These are phyloP conservation scores for Euphorbia pulcherrima DNA, from an alignment of 345 rosid species.

Conservation along the genomic window DNA sequence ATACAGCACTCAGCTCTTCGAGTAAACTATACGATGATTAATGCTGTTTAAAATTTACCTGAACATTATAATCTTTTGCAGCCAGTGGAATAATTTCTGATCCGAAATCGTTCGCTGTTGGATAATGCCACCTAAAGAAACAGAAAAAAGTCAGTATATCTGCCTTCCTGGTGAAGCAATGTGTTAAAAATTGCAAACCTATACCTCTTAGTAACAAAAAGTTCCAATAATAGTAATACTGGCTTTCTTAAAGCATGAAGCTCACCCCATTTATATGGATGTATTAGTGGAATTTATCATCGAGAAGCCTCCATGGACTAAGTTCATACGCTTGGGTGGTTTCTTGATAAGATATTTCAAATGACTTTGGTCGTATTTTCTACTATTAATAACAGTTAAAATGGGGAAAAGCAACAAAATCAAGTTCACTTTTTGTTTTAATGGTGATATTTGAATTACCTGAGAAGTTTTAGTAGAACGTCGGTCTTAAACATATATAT, in stretches of 20 bases:
- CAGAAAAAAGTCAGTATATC: not conserved
- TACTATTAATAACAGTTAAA: not conserved
- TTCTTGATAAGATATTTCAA: not conserved
- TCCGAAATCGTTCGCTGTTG: conserved; percentile 77
- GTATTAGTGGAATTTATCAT: not conserved
- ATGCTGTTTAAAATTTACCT: conserved; percentile 44
- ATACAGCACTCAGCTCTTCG: conserved; percentile 2
- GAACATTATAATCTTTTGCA: conserved; percentile 55
- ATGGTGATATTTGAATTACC: conserved; percentile 21
- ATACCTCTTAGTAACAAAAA: not conserved
- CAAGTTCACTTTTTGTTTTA: not conserved
- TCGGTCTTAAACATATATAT: conserved; percentile 74
- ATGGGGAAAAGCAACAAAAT: conserved; percentile 1
- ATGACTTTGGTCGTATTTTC: not conserved
- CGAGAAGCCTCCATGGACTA: not conserved
- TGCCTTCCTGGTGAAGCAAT: conserved; percentile 1
- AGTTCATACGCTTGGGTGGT: not conserved
- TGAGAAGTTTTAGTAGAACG: conserved; percentile 59
- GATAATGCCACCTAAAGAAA: conserved; percentile 49
- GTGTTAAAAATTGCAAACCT: not conserved
- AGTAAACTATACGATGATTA: not conserved
- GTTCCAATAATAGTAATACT: not conserved
- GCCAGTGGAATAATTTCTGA: conserved; percentile 77
- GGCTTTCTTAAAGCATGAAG: not conserved
- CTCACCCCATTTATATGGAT: not conserved